These are phyloP conservation scores for Euphorbia peplus DNA, from an alignment of 345 rosid species.

Conservation along the genomic window DNA sequence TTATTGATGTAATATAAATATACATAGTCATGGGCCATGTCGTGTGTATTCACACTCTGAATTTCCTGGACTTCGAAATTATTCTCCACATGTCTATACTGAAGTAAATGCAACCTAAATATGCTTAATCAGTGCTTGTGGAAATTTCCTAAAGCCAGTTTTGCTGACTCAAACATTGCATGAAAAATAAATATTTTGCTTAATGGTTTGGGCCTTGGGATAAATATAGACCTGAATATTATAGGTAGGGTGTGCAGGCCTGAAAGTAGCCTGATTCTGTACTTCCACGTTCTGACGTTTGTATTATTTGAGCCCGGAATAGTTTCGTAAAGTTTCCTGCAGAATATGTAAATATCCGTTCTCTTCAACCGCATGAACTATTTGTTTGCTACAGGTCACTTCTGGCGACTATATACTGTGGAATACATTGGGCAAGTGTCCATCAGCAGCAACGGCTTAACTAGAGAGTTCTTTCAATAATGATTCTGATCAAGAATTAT, in stretches of 20 bases:
- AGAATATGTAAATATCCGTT: background rate
- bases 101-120: background rate
- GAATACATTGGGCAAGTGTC: constrained; percentile 95
- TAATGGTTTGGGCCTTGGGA: background rate
- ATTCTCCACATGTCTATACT: background rate
- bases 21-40: background rate
- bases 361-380: background rate
- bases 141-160: background rate
- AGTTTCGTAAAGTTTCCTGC: background rate
- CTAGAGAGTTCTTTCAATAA: background rate
- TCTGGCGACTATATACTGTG: constrained; percentile 89
- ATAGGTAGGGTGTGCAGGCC: background rate
- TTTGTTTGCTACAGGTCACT: constrained; percentile 45
- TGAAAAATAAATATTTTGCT: too few species aligned
- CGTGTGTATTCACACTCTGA: background rate
- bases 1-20: background rate
- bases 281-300: too few species aligned
- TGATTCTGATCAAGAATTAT: background rate
- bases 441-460: constrained; percentile 28
- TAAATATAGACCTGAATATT: background rate
- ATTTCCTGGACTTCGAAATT: background rate
- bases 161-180: background rate
- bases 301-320: background rate
- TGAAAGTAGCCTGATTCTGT: too few species aligned
- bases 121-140: background rate